Evolutionary conservation across 129 eudicot genomes (phyloP), one percentile per base, ranked within the genome.

Genomic region (Flaveria robusta): DNA sequence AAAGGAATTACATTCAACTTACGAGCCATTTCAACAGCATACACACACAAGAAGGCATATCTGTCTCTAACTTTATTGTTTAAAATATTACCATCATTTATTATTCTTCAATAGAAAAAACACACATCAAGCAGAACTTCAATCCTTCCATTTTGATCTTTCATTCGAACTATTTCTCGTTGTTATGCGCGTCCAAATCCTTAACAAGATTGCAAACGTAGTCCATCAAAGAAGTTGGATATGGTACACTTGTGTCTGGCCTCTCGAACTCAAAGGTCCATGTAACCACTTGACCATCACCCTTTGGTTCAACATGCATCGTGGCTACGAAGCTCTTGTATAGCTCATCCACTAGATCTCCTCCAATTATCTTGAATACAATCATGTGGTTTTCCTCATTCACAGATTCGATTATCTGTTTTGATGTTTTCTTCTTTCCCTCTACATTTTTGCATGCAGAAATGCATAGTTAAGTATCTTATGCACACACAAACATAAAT

Each of bases 291-390:
- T 81, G n/a, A 3, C 34, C 59, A n/a, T 75, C 81, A 76, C 77
- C 85, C 58, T 59, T 81, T 51, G 46, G 18, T 75, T 81, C 85
- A 51, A 81, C 81, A 70, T 81, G 85, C 4, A 68, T 23, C 4
- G 34, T 75, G 76, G 34, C 22, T 14, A 56, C 70, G 23, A 81
- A 75, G 4, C 19, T 59, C 73, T 75, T 81, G 85, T 81, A 75
- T 68, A 67, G 3, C 68, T 70, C 73, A 4, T 81, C 81, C 73
- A 81, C 66, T 1, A 76, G 59, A 24, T 81, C 91, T 73, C 97
- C 97, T 81, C 80, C 94, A 1, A 87, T 83, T 22, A 81, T 72
- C 71, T 79, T 84, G 64, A 75, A 65, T 47, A 66, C 68, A 7
- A 63, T 46, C 77, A 23, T 19, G 29, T 79, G 70, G 1, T 63